Base-by-base conservation (phyloP, 2,329 filamentous ascomycete species). In the Colletotrichum karsti region DNA sequence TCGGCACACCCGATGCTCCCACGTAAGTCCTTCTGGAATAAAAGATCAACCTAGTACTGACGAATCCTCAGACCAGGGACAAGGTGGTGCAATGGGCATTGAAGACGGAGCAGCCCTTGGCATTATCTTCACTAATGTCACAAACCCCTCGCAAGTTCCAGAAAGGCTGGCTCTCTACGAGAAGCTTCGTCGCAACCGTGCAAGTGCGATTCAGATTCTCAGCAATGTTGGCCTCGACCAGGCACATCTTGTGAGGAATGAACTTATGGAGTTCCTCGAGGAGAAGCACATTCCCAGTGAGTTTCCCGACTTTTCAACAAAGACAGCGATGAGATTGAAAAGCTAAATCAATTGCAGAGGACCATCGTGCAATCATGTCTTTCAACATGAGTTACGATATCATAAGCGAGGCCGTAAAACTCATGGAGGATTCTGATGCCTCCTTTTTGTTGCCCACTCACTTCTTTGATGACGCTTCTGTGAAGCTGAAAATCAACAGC, bases 1-100 rank as follows among this genome's bases (percentile, higher is more conserved):
- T 77, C 80, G 1, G 79, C 78, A 0, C 79, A 81, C 67, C 78
- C 79, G 0, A 80, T 80, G 74, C 73, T 81, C 4, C 79, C 79
- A 3, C 77, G 78, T 79, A 62, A 50, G 75, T 73, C 24, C 26
- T 28, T 24, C 35, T 48, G n/a, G n/a, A n/a, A n/a, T n/a, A n/a
- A n/a, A n/a, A 1, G 33, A 28, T 24, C 41, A 12, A 7, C 13
- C 41, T 44, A 18, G 2, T 22, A 18, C 5, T 13, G 26, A 37
- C 13, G 3, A 7, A 20, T 59, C n/a, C 10, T 3, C 50, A 78
- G 80, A 81, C 61, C 81, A 82, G 61, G 80, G 77, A 9, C 81
- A 81, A 69, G 79, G 76, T 1, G 79, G 73, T 9, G 76, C 76
- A 0, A 78, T 79, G 58, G 75, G 75, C 0, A 73, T 81, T 24